phyloP scores from a whole-genome alignment of 73 alveolate species.

The Tetrahymena malaccensis region DNA sequence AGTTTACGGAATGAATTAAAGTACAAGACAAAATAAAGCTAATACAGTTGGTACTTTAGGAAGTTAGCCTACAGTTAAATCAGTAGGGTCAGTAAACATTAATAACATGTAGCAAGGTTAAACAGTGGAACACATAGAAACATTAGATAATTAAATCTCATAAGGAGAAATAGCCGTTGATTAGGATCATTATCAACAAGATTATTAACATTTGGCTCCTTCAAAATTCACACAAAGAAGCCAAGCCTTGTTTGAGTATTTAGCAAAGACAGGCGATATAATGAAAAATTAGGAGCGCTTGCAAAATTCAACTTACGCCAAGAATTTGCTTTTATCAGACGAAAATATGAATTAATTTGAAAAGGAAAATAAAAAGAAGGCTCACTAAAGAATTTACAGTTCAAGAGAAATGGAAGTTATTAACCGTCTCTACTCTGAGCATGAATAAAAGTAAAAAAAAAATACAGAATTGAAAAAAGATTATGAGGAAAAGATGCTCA shows the following conservation, averaged over 20 bases:
- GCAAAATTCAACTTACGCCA: neutral
- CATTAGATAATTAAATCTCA: neutral
- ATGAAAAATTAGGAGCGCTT: neutral
- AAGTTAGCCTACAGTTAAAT: neutral
- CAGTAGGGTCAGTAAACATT: neutral
- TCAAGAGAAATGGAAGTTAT: neutral
- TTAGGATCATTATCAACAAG: neutral
- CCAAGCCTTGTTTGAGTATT: neutral
- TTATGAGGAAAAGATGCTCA: neutral
- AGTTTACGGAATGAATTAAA: neutral
- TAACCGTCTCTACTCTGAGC: neutral
- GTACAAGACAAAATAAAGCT: neutral
- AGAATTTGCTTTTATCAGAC: neutral
- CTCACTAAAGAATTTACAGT: neutral
- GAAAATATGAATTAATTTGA: neutral
- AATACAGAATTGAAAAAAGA: neutral
- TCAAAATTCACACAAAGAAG: neutral
- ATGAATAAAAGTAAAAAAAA: neutral
- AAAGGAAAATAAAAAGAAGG: neutral
- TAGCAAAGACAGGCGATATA: neutral
- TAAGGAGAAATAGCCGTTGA: neutral
- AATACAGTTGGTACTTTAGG: neutral
- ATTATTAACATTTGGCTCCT: neutral
- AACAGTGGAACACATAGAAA: neutral
- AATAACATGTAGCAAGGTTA: neutral